These are phyloP conservation scores for Populus tomentosa DNA, from an alignment of 441 rosid genomes.

Conservation along the genomic window DNA sequence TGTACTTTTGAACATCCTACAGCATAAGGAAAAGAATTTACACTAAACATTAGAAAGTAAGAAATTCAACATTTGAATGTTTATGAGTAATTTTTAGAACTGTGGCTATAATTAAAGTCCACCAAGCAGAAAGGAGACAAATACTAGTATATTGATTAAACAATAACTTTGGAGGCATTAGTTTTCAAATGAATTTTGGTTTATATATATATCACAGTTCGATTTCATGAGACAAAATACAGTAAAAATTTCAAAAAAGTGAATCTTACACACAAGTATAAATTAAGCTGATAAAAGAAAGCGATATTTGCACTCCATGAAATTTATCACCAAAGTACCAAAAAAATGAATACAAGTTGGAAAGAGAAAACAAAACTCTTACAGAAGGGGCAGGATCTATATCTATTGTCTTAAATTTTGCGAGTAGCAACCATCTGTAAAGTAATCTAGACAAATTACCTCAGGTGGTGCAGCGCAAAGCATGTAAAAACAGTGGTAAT, in stretches of 20 bases:
- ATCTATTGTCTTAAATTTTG: background rate
- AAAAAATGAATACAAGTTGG: background rate
- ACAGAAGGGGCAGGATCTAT: background rate
- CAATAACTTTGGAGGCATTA: background rate
- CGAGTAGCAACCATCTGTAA: background rate
- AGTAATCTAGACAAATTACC: conserved; percentile 40
- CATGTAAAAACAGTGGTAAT: conserved; percentile 99
- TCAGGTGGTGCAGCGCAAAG: conserved; percentile 93
- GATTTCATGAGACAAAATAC: background rate
- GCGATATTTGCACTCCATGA: background rate
- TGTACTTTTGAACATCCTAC: conserved; percentile 75
- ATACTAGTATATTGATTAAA: background rate
- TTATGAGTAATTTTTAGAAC: conserved; percentile 12
- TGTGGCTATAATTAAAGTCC: background rate
- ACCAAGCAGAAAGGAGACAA: background rate
- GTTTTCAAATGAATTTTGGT: background rate
- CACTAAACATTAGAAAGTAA: conserved; percentile 5
- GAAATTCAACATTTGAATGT: background rate
- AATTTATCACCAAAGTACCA: background rate
- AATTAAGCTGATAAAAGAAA: background rate
- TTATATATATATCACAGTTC: too few relatives aligned
- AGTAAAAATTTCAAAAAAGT: background rate
- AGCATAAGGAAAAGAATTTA: conserved; percentile 13
- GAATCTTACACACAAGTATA: background rate
- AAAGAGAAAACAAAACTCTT: background rate